Evolutionary conservation across 2,329 filamentous ascomycete species (phyloP).

Genomic region (Davidsoniella neocaledoniae): DNA sequence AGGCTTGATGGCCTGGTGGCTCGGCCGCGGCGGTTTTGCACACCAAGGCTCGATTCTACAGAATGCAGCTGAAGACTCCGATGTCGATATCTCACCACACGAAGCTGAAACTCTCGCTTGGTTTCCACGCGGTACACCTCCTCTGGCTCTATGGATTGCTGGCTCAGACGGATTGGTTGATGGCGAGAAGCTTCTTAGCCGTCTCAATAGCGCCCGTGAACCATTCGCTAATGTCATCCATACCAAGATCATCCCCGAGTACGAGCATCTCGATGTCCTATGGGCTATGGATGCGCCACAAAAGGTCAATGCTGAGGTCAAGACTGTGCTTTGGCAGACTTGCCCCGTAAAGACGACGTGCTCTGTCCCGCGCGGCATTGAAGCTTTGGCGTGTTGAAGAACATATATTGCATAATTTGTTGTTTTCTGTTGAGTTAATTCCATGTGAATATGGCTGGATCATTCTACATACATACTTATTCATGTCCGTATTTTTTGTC

Average conservation of each 20-base stretch:
- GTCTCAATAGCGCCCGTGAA: slow-evolving; percentile 63
- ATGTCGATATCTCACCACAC: slow-evolving; percentile 20
- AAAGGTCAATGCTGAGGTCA: slow-evolving; percentile 65
- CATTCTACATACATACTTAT: no score
- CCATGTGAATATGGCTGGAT: no score
- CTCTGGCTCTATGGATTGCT: slow-evolving; percentile 76
- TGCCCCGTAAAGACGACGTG: slow-evolving; percentile 27
- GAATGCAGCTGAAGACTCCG: slow-evolving; percentile 51
- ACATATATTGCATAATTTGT: no score
- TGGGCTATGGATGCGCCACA: slow-evolving; percentile 85
- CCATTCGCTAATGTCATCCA: slow-evolving; percentile 70
- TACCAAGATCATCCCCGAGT: slow-evolving; percentile 65
- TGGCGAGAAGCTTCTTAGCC: slow-evolving; percentile 52
- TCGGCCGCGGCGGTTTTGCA: slow-evolving; percentile 68
- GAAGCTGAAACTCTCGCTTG: slow-evolving; percentile 32
- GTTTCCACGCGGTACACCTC: slow-evolving; percentile 67
- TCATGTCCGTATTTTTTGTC: no score
- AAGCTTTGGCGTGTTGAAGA: not conserved
- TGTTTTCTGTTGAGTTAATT: no score
- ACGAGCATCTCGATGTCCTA: slow-evolving; percentile 87
- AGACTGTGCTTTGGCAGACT: slow-evolving; percentile 73
- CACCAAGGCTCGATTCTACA: slow-evolving; percentile 71
- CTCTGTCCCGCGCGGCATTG: not conserved
- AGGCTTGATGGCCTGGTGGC: slow-evolving; percentile 91
- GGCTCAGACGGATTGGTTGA: slow-evolving; percentile 76